These are phyloP conservation scores for Zarea fungicola DNA, from an alignment of 2,329 filamentous ascomycete species.

Conservation along the genomic window DNA sequence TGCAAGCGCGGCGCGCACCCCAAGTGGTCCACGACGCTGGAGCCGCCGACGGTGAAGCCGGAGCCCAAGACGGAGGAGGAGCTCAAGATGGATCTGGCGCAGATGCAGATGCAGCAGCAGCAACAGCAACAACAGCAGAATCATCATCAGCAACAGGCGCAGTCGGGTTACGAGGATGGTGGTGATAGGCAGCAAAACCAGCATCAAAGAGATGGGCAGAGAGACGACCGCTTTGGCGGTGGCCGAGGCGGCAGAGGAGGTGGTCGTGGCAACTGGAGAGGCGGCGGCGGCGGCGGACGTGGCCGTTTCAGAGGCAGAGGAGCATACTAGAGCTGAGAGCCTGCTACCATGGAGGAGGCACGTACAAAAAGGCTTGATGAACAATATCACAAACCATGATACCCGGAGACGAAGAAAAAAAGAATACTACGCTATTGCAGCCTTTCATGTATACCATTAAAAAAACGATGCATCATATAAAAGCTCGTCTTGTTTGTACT, in stretches of 20 bases:
- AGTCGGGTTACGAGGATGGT: conserved; percentile 29
- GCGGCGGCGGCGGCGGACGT: conserved; percentile 24
- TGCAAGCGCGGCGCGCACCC: conserved; percentile 83
- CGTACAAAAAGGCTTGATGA: no score
- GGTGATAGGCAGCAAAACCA: conserved; percentile 18
- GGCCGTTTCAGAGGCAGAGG: conserved; percentile 31
- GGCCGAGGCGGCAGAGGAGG: conserved; percentile 27
- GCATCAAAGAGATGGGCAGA: conserved; percentile 18
- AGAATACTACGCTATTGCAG: not conserved
- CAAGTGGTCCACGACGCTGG: conserved; percentile 70
- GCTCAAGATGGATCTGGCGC: conserved; percentile 24
- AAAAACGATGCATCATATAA: not conserved
- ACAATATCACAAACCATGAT: conserved; percentile 2
- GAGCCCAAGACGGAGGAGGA: conserved; percentile 52
- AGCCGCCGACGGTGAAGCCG: conserved; percentile 67
- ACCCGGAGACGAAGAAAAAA: conserved; percentile 1
- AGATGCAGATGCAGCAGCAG: conserved; percentile 34
- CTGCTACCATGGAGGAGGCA: no score
- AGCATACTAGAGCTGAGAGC: conserved; percentile 23
- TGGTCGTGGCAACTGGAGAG: conserved; percentile 35
- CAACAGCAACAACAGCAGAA: no score
- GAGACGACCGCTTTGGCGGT: conserved; percentile 22
- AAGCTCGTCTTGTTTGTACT: not conserved
- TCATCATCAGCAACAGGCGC: conserved; percentile 28
- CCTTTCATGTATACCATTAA: not conserved